Conservation (phyloP, 2,329 filamentous ascomycete genomes). For the Xylariales sp. region DNA sequence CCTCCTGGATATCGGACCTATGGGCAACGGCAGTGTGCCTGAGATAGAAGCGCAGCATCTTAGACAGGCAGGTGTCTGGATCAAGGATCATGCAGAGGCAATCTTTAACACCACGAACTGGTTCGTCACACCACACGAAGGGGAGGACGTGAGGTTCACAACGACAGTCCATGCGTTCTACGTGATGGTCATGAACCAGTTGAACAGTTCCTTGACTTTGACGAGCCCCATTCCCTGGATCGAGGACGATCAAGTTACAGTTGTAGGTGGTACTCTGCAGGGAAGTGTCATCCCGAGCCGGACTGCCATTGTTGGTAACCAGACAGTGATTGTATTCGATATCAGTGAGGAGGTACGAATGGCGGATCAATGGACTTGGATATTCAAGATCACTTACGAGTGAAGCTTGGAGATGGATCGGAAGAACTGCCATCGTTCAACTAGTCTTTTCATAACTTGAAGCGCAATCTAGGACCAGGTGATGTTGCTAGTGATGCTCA, state of each 20-base stretch:
- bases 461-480: no score
- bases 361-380: slow-evolving; percentile 18
- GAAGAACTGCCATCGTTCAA: no score
- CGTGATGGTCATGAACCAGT: slow-evolving; percentile 33
- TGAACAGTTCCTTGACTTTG: not conserved
- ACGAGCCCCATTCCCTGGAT: slow-evolving; percentile 30
- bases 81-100: slow-evolving; percentile 46
- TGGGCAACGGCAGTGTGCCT: slow-evolving; percentile 49
- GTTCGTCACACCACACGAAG: slow-evolving; percentile 20
- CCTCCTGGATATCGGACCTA: slow-evolving; percentile 51
- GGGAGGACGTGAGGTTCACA: slow-evolving; percentile 43
- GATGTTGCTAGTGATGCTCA: no score
- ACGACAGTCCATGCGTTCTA: slow-evolving; percentile 49
- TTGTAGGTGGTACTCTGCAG: slow-evolving; percentile 31
- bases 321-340: slow-evolving; percentile 11
- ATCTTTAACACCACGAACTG: slow-evolving; percentile 52
- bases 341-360: slow-evolving; percentile 17
- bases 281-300: slow-evolving; percentile 24
- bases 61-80: slow-evolving; percentile 48
- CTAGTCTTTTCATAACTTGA: no score
- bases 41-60: slow-evolving; percentile 43
- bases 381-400: slow-evolving; percentile 4
- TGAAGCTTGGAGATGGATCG: no score
- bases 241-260: slow-evolving; percentile 38
- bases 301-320: slow-evolving; percentile 12